Base-by-base conservation (phyloP, 305 asterid species). In the Fraxinus velutina region DNA sequence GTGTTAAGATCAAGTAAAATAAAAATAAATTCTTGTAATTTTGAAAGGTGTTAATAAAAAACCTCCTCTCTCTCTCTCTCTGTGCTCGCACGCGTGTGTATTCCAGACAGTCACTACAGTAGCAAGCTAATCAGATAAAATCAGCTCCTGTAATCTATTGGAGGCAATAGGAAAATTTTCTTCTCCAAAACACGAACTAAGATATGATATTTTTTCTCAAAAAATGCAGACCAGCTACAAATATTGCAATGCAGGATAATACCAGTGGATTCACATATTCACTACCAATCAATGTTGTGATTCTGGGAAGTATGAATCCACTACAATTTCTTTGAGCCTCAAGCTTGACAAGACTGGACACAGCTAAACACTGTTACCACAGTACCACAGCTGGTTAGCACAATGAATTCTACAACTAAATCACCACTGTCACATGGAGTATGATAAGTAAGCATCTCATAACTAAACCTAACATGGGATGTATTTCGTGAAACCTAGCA, bases 391-490 rank as follows among this genome's bases (percentile, higher is more conserved):
- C 30, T 57, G 70, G 27, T 57, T 7, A 57, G 70, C 70, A 60
- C 32, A 52, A 60, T 60, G 79, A 55, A 72, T 50, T 13, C 36
- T 32, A 32, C 68, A 77, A 83, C 55, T 72, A 52, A 80, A 55
- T 22, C 34, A 79, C 81, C 82, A 79, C 42, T 37, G 9, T 60
- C 27, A 71, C 36, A 75, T 37, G 79, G 7, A 80, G 22, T 73
- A 73, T 52, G 8, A 42, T 37, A 6, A 5, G 81, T 13, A 60
- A 39, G 62, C 21, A 13, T 78, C 75, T 24, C 34, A 79, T 50
- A 15, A 50, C 2, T 50, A 1, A 50, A 50, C 8, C 22, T 50
- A 50, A 15, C 32, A 73, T 1, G 47, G 84, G 47, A 27, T 32
- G 44, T 33, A 12, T 17, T 33, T 77, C 78, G 52, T 50, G 73